Base-by-base conservation (phyloP, 768 basidiomycete species). In the Trametes meyenii region DNA sequence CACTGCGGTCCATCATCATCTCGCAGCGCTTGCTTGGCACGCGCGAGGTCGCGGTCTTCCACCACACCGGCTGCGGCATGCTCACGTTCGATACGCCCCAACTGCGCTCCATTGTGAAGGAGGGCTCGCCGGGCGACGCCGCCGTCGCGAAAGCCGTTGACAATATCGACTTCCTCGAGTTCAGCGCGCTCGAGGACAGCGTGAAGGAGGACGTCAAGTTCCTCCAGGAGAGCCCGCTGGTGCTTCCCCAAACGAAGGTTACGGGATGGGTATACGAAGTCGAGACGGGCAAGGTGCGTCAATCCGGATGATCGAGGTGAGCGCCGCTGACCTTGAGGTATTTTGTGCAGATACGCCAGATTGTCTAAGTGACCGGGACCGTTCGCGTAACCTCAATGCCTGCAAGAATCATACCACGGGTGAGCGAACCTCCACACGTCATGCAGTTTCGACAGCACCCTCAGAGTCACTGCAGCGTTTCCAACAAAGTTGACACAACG, bases 31-130 rank as follows among this genome's bases (percentile, higher is more conserved):
- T 89, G 16, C 79, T 90, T 16, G 88, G 86, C 13, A 91, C 89
- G 11, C 78, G 79, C 16, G 86, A 89, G 73, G 81, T 90, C 53
- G 81, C 85, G 4, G 75, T 91, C 51, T 81, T 88, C 71, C 87
- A 86, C 70, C 89, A 91, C 72, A 87, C 85, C 1, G 85, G 80
- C 49, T 90, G 89, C 67, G 89, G 89, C 48, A 89, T 90, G 87
- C 74, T 86, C 49, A 83, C 82, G 0, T 89, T 90, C 75, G 78
- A 74, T 5, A 79, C 79, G 26, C 72, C 78, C 0, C 70, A 82
- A 54, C 74, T 89, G 24, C 82, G 81, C 53, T 67, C 72, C 17
- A 73, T 82, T 50, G 78, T 89, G 65, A 83, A 81, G 67, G 75
- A 78, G 40, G 74, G 77, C 26, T 73, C 77, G 42, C 78, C 80